These are phyloP conservation scores for Monosporascus ibericus DNA, from an alignment of 2,329 filamentous ascomycete genomes.

Conservation along the genomic window DNA sequence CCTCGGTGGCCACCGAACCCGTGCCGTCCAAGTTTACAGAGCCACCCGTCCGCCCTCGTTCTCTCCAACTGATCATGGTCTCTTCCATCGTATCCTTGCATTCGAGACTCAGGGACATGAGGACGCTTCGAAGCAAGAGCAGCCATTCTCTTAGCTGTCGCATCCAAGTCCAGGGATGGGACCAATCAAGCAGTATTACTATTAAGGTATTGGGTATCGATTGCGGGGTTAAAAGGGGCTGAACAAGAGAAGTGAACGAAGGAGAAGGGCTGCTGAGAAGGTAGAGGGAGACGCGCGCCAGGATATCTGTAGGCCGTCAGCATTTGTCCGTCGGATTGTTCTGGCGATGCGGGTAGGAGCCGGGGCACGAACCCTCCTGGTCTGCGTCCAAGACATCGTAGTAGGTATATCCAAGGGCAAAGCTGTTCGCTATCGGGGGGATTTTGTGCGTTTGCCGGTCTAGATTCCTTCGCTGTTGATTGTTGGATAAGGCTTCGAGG, in stretches of 20 bases:
- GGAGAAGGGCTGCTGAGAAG: constrained; percentile 79
- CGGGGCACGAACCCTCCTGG: constrained; percentile 66
- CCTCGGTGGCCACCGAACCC: constrained; percentile 52
- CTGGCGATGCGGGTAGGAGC: constrained; percentile 33
- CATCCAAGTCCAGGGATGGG: constrained; percentile 87
- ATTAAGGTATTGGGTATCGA: constrained; percentile 82
- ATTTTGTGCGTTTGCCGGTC: constrained; percentile 53
- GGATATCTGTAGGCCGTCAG: constrained; percentile 57
- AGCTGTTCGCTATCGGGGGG: constrained; percentile 82
- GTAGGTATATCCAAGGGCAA: constrained; percentile 90
- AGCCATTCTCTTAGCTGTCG: constrained; percentile 87
- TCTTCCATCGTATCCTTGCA: constrained; percentile 83
- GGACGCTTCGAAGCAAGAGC: constrained; percentile 69
- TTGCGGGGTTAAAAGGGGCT: constrained; percentile 76
- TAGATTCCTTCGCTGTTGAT: constrained; percentile 45
- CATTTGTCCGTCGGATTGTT: neutral
- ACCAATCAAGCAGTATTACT: constrained; percentile 92
- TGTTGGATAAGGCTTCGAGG: constrained; percentile 57
- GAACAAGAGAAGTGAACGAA: constrained; percentile 75
- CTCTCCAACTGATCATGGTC: constrained; percentile 72
- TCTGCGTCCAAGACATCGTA: constrained; percentile 91
- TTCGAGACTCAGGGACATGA: constrained; percentile 66
- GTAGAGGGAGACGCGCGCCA: constrained; percentile 85
- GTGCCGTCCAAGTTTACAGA: constrained; percentile 58
- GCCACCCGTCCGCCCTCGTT: constrained; percentile 62